Evolutionary conservation across 2,329 filamentous ascomycete species (phyloP), one percentile per base, ranked within the genome.

Genomic region (Proliferodiscus dingleyae): DNA sequence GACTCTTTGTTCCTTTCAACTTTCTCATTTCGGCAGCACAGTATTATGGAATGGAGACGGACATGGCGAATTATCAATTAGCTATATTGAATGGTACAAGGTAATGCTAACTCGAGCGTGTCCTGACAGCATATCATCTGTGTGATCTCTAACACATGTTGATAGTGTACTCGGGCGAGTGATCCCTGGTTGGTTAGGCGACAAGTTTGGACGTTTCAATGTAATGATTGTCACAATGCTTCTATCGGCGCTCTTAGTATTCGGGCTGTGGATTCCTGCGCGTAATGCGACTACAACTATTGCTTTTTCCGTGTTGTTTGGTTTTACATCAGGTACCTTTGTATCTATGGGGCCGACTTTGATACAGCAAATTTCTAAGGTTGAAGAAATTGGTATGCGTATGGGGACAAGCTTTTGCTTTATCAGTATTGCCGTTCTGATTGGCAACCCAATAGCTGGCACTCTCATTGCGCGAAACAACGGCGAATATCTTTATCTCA

Each of bases 281-380:
- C 1, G 65, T 85, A 7, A 68, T 5, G 19, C 41, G 0, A 39
- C 65, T 0, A 72, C 74, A 0, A 66, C 86, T 21, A 87, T 85
- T 56, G 70, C 69, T 0, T 89, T 83, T 73, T 68, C 77, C 0
- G 66, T 71, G 0, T 69, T 83, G 46, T 87, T 85, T 57, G 85
- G 86, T 1, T 69, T 86, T 40, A 73, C 73, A 2, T 78, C 74
- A 0, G 81, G 80, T 0, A 80, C 37, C 3, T 46, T 26, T 7
- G 18, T 77, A 8, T 47, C 47, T 2, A 38, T 58, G 18, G 33
- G 70, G 0, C 78, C 83, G 0, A 74, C 81, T 0, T 66, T 85
- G 9, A 68, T 89, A n/a, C 81, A 81, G 2, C 80, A 87, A 56
- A 82, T 88, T 48, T 79, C 75, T 1, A 78, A 85, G 30, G 76